Percentiles rank a stretch among this genome's conserved stretches.
Conservation (phyloP, 2,329 filamentous ascomycete genomes). For the Zymoseptoria ardabiliae region DNA sequence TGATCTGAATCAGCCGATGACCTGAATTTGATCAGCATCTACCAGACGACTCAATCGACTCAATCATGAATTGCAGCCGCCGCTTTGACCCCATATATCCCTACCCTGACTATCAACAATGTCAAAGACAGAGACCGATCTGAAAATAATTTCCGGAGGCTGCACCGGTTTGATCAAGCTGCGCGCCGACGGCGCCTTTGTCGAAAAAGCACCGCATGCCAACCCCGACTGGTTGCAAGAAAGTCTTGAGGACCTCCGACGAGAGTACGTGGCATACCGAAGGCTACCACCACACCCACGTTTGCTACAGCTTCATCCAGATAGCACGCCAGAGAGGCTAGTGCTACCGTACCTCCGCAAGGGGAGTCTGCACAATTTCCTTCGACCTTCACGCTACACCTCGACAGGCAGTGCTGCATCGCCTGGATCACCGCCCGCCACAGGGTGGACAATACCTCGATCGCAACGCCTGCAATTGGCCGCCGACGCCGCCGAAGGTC, state of each 20-base stretch:
- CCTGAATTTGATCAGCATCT: no score
- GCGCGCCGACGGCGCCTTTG: neutral
- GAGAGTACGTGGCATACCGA: conserved; percentile 5
- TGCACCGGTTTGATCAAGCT: conserved; percentile 2
- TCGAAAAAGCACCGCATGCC: conserved; percentile 4
- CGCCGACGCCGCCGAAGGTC: conserved; percentile 4
- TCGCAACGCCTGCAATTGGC: conserved; percentile 2
- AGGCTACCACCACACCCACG: conserved; percentile 4
- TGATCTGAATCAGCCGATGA: no score
- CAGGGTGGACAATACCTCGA: neutral
- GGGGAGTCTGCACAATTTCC: conserved; percentile 3
- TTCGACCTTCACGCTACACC: conserved; percentile 1
- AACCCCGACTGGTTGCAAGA: neutral
- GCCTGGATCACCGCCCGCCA: no score
- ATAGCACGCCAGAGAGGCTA: conserved; percentile 5
- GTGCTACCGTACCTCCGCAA: conserved; percentile 7
- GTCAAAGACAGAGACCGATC: neutral
- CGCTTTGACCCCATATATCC: no score
- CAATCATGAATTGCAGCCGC: no score
- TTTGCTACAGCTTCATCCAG: conserved; percentile 4
- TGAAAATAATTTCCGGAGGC: conserved; percentile 1
- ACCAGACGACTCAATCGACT: no score
- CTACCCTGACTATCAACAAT: no score
- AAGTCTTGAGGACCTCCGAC: conserved; percentile 3
- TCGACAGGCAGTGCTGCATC: neutral